Base-by-base conservation (phyloP, 1,139 yeast genomes). In the Zygotorulaspora mrakii region DNA sequence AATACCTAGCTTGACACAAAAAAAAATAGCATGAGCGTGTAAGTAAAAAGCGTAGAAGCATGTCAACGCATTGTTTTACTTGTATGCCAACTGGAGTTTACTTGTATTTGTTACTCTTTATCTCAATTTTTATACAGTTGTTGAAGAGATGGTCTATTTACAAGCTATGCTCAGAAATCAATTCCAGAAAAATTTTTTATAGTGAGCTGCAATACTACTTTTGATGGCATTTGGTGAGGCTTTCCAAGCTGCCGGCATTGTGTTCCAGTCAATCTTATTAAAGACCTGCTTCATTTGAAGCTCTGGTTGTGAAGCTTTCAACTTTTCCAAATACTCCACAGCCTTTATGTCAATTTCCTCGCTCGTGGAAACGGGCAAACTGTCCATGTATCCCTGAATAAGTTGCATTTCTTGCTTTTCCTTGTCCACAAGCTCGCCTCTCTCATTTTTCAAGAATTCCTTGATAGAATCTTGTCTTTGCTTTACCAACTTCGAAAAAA, bases 391-490 rank as follows among this genome's bases (percentile, higher is more conserved):
- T 26, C 62, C 59, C 21, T 68, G 51, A 31, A 81, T 66, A 31
- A 77, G 62, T 0, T 54, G 62, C 21, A 74, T 61, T 58, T 80
- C 85, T 25, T 65, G 60, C 18, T 65, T 52, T 59, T 81, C 88
- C 46, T 70, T 75, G 20, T 69, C 71, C 3, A 74, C 83, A 44
- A 79, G 61, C 49, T 80, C 87, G 2, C 66, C 66, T 38, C 85
- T 69, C 11, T 70, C 66, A 33, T 76, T 75, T 23, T 67, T 66
- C 24, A 59, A 44, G 53, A 72, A 81, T 49, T 77, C 78, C 5
- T 59, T 66, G 30, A 76, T 76, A 1, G 83, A 73, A 42, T 75
- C 76, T 33, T 56, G 57, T 48, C 86, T 69, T 50, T 79, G 80
- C 30, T 71, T 68, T 40, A 74, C 66, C 64, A 77, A 65, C 42